Evolutionary conservation across 257 asterid species (phyloP), one percentile per base, ranked within the genome.

Genomic region (Agastache rugosa): DNA sequence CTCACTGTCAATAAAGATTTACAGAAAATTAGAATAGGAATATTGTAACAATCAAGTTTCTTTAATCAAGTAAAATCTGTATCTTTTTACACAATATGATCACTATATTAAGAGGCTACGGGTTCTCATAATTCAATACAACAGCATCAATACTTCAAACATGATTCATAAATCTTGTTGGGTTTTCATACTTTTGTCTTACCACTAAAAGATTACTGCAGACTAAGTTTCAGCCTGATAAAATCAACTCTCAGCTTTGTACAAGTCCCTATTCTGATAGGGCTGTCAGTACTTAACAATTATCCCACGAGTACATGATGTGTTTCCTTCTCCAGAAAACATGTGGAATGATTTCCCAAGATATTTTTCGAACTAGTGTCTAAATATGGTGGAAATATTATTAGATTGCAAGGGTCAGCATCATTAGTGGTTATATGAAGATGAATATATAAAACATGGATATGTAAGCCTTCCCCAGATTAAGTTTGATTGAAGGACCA

Each of bases 1-100:
- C 81, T 85, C 91, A 83, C 99, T 95, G 92, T 69, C 80, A 84
- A 87, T 22, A 75, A 45, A 83, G 80, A 76, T 61, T 81, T 56
- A 37, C 62, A 72, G 12, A 56, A 56, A 68, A 68, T 85, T 63
- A 81, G 82, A 4, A 68, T 20, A 27, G 34, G 11, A 34, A 51
- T 63, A 72, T 56, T 51, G 58, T 58, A 69, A 48, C 59, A 29
- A 35, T 61, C 47, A 22, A 63, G 63, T 48, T 67, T 23, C 67
- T 54, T 12, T 59, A 25, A 77, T 72, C 53, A 68, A 77, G 64
- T 23, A 66, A 41, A 76, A 20, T 25, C 22, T 56, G 70, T 4
- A 22, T 4, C 37, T 27, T 71, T 71, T 34, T 6, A 61, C 77
- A 67, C 23, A 44, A 70, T 58, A 35, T 41, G 44, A 72, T 59